Base-by-base conservation (phyloP, 352 stramenopile species). In the Phytophthora pluvialis region DNA sequence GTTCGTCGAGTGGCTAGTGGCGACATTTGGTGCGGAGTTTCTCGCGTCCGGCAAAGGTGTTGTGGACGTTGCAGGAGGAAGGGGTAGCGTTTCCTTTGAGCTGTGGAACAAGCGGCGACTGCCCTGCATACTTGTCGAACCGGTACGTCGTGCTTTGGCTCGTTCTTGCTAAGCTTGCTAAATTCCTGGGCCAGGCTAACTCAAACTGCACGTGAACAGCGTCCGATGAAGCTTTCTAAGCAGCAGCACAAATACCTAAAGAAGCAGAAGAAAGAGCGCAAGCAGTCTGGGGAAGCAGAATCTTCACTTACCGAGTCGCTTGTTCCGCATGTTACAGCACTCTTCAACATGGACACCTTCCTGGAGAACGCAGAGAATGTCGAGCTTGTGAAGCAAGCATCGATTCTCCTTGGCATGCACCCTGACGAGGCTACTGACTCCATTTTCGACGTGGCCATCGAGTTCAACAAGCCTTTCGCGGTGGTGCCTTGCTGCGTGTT, bases 401-500 rank as follows among this genome's bases (percentile, higher is more conserved):
- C 90, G 4, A 50, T 97, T 26, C 79, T 98, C 31, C 67, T 98
- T 4, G 95, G 95, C 0, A 97, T 98, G 87, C 95, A 98, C 62
- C 94, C 95, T 15, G 96, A 99, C 67, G 91, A 97, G 64, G 97
- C 97, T 5, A 99, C 97, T 0, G 97, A 99, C 64, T 81, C 87
- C 4, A 98, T 99, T 65, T 81, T 99, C 3, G 91, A 99, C 70
- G 79, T 94, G 18, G 95, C 96, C 4, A 66, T 98, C 26, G 48
- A 76, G 46, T 89, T 93, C 62, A 68, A 87, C 55, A 98, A 98
- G 57, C 89, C 95, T 0, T 99, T 99, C 75, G 93, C 96, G 3
- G 80, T 99, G 9, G 95, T 98, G n/a, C 97, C 97, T 1, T 99
- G 97, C 62, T 99, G 96, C 65, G 96, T 99, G 11, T 98, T 98